Evolutionary conservation across 305 asterid genomes (phyloP).

Genomic region (Rubia balearica): DNA sequence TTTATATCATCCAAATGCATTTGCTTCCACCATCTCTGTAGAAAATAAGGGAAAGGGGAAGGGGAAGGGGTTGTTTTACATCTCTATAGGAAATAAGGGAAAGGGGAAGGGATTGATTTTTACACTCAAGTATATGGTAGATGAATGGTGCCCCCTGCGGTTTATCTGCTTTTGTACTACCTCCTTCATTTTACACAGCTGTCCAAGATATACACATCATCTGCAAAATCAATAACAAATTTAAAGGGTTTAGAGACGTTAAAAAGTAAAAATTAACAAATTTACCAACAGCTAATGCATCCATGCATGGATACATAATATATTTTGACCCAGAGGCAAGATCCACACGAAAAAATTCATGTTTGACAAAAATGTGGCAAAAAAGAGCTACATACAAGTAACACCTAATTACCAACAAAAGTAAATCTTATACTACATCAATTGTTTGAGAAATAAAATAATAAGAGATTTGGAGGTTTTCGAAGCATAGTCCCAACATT

Average conservation of each 20-base stretch:
- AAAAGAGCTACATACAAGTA: background rate
- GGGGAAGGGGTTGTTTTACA: background rate
- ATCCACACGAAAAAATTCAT: background rate
- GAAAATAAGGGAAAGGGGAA: background rate
- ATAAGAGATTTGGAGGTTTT: background rate
- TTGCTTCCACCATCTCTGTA: background rate
- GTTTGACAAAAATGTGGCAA: background rate
- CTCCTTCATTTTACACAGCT: background rate
- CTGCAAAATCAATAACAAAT: conserved; percentile 6
- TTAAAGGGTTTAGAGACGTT: background rate
- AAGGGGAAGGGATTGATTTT: background rate
- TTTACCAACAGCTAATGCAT: conserved; percentile 1
- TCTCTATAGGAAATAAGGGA: background rate
- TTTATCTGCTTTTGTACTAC: background rate
- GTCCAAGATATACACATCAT: conserved; percentile 4
- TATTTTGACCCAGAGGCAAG: background rate
- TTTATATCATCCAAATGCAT: background rate
- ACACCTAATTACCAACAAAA: background rate
- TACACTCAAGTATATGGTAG: background rate
- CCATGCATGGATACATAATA: background rate
- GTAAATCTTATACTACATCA: background rate
- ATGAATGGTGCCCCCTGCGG: background rate
- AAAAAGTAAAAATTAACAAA: background rate
- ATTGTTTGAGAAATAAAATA: background rate
- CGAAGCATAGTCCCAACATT: background rate